Evolutionary conservation across 768 basidiomycete species (phyloP), one percentile per base, ranked within the genome.

Genomic region (Agrocybe pediades): DNA sequence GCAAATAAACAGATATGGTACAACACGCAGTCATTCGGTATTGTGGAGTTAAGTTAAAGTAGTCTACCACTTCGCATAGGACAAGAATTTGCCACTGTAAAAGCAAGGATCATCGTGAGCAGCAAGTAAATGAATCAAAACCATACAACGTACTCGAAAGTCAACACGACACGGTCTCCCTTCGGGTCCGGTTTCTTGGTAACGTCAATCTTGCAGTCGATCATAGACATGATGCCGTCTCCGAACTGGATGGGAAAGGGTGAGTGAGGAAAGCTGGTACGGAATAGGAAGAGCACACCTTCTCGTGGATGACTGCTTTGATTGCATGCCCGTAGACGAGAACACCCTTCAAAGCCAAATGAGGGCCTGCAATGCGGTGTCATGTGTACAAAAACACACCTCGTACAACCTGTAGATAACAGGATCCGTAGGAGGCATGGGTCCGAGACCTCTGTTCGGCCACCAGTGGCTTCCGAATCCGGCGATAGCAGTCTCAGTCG

Each of bases 201-300:
- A 41, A 92, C 74, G 43, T 75, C 76, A 55, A 92, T 77, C 59
- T 81, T 85, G 69, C 90, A 92, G 66, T 92, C 90, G 53, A 92
- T 90, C 87, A 92, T 89, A 17, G 87, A 88, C 88, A 92, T 91
- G 55, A 92, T 92, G 4, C 90, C 90, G 62, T 92, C 90, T 5
- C 90, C 90, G 57, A 91, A 92, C 87, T 89, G 58, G 2, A 53
- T 20, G 17, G 23, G 26, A 59, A 23, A 41, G n/a, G n/a, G n/a
- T n/a, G n/a, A n/a, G 44, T 52, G 9, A 57, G 24, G 20, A 46
- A 20, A 29, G 57, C 9, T 17, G 49, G 13, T 20, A 17, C 41
- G 13, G 3, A 4, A 15, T 40, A 5, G 16, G 15, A n/a, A 45
- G 23, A 33, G 53, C 71, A 23, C 51, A 86, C 86, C 80, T 92